A percentile compares a stretch with the other conserved stretches of the same genome.
These are phyloP conservation scores for Coemansia sp. DNA, from an alignment of 192 early-diverging fungal species.

Conservation along the genomic window DNA sequence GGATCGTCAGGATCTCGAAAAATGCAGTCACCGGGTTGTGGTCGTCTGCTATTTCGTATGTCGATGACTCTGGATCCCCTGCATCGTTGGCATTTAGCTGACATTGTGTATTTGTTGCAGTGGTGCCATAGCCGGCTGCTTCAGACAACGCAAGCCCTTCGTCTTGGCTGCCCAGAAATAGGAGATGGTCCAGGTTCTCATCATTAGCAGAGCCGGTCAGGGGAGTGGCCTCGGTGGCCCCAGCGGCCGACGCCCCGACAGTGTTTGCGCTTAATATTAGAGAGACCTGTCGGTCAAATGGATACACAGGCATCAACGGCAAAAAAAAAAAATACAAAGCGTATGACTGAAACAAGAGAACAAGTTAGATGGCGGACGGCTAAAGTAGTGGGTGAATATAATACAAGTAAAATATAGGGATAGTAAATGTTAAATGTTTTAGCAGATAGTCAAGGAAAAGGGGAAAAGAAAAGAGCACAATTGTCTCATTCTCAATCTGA, in stretches of 20 bases:
- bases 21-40: constrained; percentile 39
- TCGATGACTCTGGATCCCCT: not conserved
- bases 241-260: not conserved
- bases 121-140: not conserved
- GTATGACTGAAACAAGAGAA: not conserved
- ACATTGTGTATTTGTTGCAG: not conserved
- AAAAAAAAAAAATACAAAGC: constrained; percentile 5
- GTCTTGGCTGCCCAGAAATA: not conserved
- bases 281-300: constrained; percentile 18
- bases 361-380: not conserved
- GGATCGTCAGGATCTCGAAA: constrained; percentile 31
- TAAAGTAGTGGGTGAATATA: not conserved
- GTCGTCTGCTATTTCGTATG: constrained; percentile 35
- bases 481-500: not conserved
- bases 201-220: not conserved
- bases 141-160: not conserved
- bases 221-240: not conserved
- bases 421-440: not conserved
- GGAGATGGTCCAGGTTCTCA: not conserved
- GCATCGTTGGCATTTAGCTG: not conserved
- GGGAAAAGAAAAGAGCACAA: not conserved
- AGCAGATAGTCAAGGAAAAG: not conserved
- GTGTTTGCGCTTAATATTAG: constrained; percentile 12
- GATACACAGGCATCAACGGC: constrained; percentile 2
- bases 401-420: not conserved